A percentile compares a stretch with the other conserved stretches of the same genome.
Evolutionary conservation across 2,329 filamentous ascomycete species (phyloP).

Genomic region (Trichophaea hybrida): DNA sequence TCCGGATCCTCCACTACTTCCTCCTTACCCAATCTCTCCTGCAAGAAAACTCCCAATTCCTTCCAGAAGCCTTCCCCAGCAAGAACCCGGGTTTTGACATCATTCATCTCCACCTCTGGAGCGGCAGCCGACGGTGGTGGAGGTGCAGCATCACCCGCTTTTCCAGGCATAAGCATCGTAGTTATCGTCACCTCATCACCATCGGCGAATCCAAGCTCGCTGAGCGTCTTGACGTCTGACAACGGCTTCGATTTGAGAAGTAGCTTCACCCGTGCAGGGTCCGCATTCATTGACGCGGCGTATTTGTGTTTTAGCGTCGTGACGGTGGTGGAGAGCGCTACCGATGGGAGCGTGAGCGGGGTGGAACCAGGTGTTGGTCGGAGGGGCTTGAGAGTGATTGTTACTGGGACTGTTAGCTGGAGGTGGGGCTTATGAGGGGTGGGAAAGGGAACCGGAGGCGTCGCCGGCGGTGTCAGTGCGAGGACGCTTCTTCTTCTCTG

Average conservation of each 20-base stretch:
- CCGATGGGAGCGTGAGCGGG: conserved; percentile 43
- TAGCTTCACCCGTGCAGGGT: conserved; percentile 61
- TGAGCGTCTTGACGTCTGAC: conserved; percentile 59
- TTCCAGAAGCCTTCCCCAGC: conserved; percentile 67
- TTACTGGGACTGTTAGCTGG: conserved; percentile 28
- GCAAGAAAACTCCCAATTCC: conserved; percentile 67
- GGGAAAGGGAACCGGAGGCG: conserved; percentile 34
- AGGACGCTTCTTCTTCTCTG: neutral
- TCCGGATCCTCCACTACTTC: conserved; percentile 43
- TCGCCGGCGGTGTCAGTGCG: neutral
- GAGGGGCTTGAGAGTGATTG: conserved; percentile 56
- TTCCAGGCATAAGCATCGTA: conserved; percentile 77
- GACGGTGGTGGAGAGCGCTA: conserved; percentile 55
- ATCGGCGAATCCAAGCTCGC: conserved; percentile 49
- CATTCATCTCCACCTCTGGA: conserved; percentile 29
- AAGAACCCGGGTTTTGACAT: conserved; percentile 32
- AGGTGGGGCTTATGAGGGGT: neutral
- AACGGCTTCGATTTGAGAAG: conserved; percentile 79
- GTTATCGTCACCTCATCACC: conserved; percentile 50
- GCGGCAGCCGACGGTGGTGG: conserved; percentile 31
- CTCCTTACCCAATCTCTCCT: conserved; percentile 62
- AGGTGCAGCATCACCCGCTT: conserved; percentile 29
- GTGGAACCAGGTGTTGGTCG: conserved; percentile 46
- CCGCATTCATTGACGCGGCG: conserved; percentile 46
- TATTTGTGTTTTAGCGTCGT: conserved; percentile 64